phyloP scores from a whole-genome alignment of 805 yeast species.

The Zygosaccharomyces gambellarensis region DNA sequence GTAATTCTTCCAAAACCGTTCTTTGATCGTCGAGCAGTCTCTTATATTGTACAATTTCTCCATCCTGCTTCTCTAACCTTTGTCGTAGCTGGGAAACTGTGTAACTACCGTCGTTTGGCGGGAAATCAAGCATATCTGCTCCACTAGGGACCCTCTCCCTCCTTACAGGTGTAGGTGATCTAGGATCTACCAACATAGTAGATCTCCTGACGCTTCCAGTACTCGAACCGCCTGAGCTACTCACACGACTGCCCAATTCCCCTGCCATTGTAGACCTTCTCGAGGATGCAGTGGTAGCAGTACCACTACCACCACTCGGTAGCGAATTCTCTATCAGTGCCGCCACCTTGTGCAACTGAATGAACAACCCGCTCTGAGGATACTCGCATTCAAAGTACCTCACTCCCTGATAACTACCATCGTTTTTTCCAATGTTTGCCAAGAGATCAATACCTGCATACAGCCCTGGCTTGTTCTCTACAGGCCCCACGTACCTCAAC shows the following conservation, averaged over 20 bases:
- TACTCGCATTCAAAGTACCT: conserved; percentile 60
- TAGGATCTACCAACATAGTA: conserved; percentile 6
- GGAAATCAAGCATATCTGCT: background rate
- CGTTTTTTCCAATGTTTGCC: conserved; percentile 72
- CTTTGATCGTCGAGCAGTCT: conserved; percentile 32
- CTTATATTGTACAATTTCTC: conserved; percentile 26
- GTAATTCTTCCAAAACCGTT: conserved; percentile 29
- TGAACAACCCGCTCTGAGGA: conserved; percentile 71
- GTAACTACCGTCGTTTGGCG: background rate
- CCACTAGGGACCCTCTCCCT: conserved; percentile 4
- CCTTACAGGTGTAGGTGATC: conserved; percentile 14
- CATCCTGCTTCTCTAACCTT: conserved; percentile 18
- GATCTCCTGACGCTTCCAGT: conserved; percentile 15
- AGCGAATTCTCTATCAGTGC: conserved; percentile 20
- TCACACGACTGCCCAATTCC: conserved; percentile 9
- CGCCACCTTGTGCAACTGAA: conserved; percentile 48
- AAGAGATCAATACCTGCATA: conserved; percentile 85
- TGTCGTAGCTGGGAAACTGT: background rate
- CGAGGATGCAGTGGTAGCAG: background rate
- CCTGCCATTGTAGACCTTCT: background rate
- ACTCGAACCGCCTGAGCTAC: conserved; percentile 15
- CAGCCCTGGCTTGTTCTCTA: conserved; percentile 64
- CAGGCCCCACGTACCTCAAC: conserved; percentile 65
- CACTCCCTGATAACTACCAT: conserved; percentile 73
- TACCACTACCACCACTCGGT: background rate